These are phyloP conservation scores for Backusella mclennaniae DNA, from an alignment of 192 early-diverging fungal genomes.

Conservation along the genomic window DNA sequence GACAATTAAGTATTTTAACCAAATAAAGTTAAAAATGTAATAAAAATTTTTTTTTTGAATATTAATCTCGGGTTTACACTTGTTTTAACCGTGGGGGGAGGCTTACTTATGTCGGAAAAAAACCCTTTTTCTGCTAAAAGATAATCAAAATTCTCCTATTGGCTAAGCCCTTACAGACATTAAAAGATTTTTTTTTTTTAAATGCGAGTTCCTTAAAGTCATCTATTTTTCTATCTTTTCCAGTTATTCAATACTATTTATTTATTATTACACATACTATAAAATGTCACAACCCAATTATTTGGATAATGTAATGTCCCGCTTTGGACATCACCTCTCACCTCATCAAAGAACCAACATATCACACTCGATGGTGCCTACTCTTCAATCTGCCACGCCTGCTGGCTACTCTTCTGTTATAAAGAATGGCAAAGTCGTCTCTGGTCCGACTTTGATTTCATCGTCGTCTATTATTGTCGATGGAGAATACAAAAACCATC, in stretches of 20 bases:
- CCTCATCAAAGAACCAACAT: conserved; percentile 12
- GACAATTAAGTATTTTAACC: neutral
- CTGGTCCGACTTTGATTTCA: conserved; percentile 2
- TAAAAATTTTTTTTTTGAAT: neutral
- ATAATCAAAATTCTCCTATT: neutral
- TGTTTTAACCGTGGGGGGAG: neutral
- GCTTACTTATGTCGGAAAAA: neutral
- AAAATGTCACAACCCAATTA: conserved; percentile 15
- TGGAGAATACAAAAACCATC: neutral
- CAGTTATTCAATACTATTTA: neutral
- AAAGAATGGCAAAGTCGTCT: neutral
- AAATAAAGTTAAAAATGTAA: neutral
- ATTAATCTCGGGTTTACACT: neutral
- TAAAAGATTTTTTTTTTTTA: neutral
- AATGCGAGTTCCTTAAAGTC: neutral
- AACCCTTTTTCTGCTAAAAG: neutral
- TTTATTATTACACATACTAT: neutral
- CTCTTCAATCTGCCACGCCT: conserved; percentile 10
- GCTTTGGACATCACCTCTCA: conserved; percentile 23
- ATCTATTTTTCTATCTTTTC: neutral
- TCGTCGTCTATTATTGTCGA: neutral
- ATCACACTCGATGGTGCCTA: conserved; percentile 10
- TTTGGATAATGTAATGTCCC: conserved; percentile 19
- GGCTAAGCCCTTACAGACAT: neutral
- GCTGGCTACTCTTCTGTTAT: neutral